Conservation (phyloP, 169 alveolate genomes). For the Plasmodium knowlesi region DNA sequence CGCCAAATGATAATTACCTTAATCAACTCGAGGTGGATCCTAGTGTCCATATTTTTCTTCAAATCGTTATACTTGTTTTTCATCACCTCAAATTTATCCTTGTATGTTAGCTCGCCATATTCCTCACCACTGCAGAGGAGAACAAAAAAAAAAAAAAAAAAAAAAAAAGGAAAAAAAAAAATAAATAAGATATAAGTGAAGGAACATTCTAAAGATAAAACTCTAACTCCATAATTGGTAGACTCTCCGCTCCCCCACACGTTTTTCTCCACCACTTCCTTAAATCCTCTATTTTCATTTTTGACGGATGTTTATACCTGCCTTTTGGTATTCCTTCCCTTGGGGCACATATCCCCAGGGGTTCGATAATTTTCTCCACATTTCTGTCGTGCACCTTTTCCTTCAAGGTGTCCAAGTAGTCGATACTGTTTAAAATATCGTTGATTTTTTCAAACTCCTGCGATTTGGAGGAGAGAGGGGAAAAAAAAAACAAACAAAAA, state of each 20-base stretch:
- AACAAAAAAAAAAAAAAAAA: not conserved
- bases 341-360: conserved; percentile 28
- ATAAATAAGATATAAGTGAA: not conserved
- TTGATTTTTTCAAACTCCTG: conserved; percentile 62
- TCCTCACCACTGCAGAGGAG: not conserved
- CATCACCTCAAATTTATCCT: conserved; percentile 18
- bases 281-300: not conserved
- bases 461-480: not conserved
- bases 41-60: conserved; percentile 36
- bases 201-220: not conserved
- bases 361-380: conserved; percentile 13
- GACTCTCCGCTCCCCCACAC: not conserved
- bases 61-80: conserved; percentile 43
- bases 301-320: conserved; percentile 1
- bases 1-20: conserved; percentile 3
- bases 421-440: conserved; percentile 20
- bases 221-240: not conserved
- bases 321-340: not conserved
- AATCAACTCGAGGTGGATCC: conserved; percentile 39
- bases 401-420: conserved; percentile 32
- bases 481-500: not conserved
- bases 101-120: not conserved
- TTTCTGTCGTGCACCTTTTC: conserved; percentile 12
- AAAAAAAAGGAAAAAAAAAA: too few species aligned
- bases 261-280: not conserved